Evolutionary conservation across 2,329 filamentous ascomycete genomes (phyloP).

Genomic region (Zasmidium cellare): DNA sequence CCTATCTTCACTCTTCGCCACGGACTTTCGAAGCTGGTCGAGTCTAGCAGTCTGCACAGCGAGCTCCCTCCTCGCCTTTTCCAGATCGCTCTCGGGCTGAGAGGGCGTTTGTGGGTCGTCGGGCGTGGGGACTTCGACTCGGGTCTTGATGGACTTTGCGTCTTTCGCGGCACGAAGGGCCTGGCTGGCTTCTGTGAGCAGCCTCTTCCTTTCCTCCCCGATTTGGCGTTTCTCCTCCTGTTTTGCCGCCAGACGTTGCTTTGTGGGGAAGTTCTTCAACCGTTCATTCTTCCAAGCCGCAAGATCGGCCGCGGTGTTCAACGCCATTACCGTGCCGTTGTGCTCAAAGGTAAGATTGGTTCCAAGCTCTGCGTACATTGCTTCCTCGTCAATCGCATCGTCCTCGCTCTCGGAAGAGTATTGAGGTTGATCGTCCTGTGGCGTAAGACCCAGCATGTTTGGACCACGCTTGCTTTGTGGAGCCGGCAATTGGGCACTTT

Average conservation of each 20-base stretch:
- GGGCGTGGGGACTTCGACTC: neutral
- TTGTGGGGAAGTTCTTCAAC: conserved; percentile 76
- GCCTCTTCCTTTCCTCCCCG: conserved; percentile 33
- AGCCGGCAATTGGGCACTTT: neutral
- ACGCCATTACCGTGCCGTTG: conserved; percentile 53
- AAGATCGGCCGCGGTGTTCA: conserved; percentile 66
- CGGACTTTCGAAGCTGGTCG: conserved; percentile 35
- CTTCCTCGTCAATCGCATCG: conserved; percentile 71
- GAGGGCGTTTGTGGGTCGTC: neutral
- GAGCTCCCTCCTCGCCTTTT: conserved; percentile 18
- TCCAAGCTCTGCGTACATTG: conserved; percentile 40
- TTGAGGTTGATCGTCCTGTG: conserved; percentile 32
- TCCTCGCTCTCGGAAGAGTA: conserved; percentile 45
- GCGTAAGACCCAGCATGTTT: conserved; percentile 71
- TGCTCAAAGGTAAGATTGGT: conserved; percentile 51
- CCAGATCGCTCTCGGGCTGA: conserved; percentile 12
- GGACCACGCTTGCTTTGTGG: conserved; percentile 52
- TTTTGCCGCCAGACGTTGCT: conserved; percentile 64
- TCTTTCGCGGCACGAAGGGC: conserved; percentile 7
- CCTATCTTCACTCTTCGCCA: conserved; percentile 18
- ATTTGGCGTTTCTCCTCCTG: conserved; percentile 29
- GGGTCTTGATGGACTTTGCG: neutral
- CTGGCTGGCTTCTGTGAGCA: conserved; percentile 32
- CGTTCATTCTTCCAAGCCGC: conserved; percentile 79
- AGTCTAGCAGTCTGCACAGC: conserved; percentile 25